Evolutionary conservation across 1,284 basidiomycete genomes (phyloP).

Genomic region (Phenoliferia sp.): DNA sequence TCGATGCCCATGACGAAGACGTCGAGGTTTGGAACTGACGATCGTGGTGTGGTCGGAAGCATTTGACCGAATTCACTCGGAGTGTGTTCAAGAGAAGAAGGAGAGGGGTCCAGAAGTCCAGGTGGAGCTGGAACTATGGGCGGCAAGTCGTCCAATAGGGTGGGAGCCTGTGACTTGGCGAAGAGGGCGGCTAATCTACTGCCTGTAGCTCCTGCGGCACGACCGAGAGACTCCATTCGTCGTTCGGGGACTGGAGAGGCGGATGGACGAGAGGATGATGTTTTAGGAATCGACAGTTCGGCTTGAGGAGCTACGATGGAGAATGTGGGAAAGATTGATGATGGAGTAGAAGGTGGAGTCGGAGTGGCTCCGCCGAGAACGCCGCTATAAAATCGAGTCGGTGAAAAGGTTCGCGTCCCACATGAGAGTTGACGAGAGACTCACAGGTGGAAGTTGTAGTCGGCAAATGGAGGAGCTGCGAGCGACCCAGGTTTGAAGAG

Average conservation of each 20-base stretch:
- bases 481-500: not conserved
- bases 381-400: not conserved
- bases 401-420: too few species aligned
- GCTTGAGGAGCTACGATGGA: constrained; percentile 1
- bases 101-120: not conserved
- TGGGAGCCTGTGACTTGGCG: constrained; percentile 8
- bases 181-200: constrained; percentile 32
- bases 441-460: constrained; percentile 8
- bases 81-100: not conserved
- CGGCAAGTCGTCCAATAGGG: constrained; percentile 1
- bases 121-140: constrained; percentile 15
- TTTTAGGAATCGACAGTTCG: constrained; percentile 16
- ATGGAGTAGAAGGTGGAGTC: not conserved
- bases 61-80: not conserved
- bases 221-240: not conserved
- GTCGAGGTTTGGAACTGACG: constrained; percentile 10
- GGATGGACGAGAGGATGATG: not conserved
- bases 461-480: not conserved
- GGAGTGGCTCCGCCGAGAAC: constrained; percentile 1
- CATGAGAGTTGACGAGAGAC: not conserved
- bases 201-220: constrained; percentile 3
- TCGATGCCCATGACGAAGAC: constrained; percentile 19
- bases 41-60: not conserved
- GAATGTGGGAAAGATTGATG: constrained; percentile 8
- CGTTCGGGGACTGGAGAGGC: not conserved